Percentiles rank a stretch among this genome's conserved stretches.
Conservation (phyloP, 2,329 filamentous ascomycete genomes). For the Calonectria pseudoreteaudii region DNA sequence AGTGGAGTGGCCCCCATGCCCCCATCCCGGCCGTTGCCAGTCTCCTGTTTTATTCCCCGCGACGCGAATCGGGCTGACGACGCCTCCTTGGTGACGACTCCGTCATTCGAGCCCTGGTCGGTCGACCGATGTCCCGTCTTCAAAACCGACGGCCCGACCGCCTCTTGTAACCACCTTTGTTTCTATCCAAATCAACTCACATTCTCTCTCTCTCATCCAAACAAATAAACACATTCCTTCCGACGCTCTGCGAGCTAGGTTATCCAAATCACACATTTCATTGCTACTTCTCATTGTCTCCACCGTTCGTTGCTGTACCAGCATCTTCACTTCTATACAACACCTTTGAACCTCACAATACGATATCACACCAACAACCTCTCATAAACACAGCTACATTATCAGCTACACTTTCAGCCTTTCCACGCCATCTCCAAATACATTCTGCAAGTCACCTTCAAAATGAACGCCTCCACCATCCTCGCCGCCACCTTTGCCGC, state of each 20-base stretch:
- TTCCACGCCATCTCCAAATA: not conserved
- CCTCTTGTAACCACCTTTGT: not conserved
- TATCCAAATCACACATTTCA: not conserved
- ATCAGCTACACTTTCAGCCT: not conserved
- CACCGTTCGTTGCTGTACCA: not conserved
- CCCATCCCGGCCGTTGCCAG: not conserved
- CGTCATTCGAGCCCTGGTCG: conserved; percentile 1
- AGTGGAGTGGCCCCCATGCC: not conserved
- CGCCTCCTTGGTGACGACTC: conserved; percentile 15
- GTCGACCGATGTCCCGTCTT: conserved; percentile 9
- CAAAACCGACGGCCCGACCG: conserved; percentile 13
- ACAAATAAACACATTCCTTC: conserved; percentile 10
- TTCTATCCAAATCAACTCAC: not conserved
- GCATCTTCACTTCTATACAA: conserved; percentile 1
- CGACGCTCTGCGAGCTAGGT: conserved; percentile 12
- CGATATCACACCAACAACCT: not conserved
- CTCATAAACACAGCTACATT: not conserved
- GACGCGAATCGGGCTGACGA: conserved; percentile 19
- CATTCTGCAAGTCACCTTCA: not conserved
- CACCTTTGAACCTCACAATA: not conserved
- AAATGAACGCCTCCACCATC: conserved; percentile 22
- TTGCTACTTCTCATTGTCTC: not conserved
- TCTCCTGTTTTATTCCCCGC: conserved; percentile 18
- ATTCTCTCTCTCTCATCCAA: conserved; percentile 10
- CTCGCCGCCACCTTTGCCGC: conserved; percentile 15